phyloP scores from a whole-genome alignment of 768 basidiomycete species.

The Phanerochaete carnosa region DNA sequence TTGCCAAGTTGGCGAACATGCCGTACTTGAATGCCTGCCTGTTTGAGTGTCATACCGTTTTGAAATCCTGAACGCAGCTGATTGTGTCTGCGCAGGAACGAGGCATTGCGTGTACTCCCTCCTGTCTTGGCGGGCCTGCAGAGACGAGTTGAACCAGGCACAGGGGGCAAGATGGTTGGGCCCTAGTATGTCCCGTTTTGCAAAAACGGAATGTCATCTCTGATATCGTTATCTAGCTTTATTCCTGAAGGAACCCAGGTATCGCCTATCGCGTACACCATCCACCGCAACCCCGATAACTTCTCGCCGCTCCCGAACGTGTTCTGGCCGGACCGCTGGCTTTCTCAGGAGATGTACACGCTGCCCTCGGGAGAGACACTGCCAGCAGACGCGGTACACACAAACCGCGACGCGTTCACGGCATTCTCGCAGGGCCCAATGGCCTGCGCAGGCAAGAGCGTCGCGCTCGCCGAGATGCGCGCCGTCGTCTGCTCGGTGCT shows the following conservation, averaged over 20 bases:
- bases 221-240: background rate
- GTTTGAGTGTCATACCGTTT: conserved; percentile 15
- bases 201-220: no score
- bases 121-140: conserved; percentile 8
- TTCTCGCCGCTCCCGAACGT: conserved; percentile 35
- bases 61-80: background rate
- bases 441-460: conserved; percentile 45
- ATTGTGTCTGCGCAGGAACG: conserved; percentile 3
- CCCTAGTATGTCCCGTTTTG: conserved; percentile 1
- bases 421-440: conserved; percentile 44
- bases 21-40: conserved; percentile 34
- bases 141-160: background rate
- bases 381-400: background rate
- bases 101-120: conserved; percentile 8
- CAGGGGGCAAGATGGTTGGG: conserved; percentile 2
- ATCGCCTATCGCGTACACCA: conserved; percentile 33
- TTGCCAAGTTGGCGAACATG: conserved; percentile 21
- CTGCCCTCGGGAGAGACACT: background rate
- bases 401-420: conserved; percentile 30
- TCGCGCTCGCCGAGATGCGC: conserved; percentile 35
- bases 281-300: conserved; percentile 41
- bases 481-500: conserved; percentile 24
- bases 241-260: conserved; percentile 14
- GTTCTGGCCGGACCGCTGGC: conserved; percentile 42
- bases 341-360: conserved; percentile 11